phyloP scores from a whole-genome alignment of 2,329 filamentous ascomycete species.

The Calonectria naviculata region DNA sequence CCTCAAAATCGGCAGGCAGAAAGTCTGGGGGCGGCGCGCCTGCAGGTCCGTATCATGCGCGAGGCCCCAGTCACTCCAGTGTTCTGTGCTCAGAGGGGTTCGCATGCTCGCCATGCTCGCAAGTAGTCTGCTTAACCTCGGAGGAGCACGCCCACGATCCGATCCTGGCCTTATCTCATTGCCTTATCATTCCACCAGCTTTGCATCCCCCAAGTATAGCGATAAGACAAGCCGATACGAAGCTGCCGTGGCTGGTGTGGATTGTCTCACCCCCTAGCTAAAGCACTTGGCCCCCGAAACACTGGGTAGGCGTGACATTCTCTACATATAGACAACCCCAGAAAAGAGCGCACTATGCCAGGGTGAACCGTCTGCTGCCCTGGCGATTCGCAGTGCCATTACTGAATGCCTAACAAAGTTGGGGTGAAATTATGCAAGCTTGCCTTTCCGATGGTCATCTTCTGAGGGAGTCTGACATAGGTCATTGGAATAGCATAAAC shows the following conservation, averaged over 20 bases:
- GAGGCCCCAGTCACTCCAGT: neutral
- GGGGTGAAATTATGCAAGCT: neutral
- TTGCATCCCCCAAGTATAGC: neutral
- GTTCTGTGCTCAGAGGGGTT: neutral
- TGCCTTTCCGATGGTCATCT: neutral
- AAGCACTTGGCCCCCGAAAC: too few relatives aligned
- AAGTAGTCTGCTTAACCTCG: neutral
- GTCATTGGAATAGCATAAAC: too few relatives aligned
- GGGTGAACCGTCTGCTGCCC: too few relatives aligned
- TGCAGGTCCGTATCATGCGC: neutral
- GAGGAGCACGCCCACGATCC: neutral
- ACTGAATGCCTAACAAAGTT: neutral
- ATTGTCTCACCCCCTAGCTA: neutral
- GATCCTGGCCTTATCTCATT: neutral
- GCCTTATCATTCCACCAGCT: neutral
- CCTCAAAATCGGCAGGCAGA: conserved; percentile 22
- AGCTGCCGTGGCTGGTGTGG: neutral
- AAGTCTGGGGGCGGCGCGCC: conserved; percentile 23
- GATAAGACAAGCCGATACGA: neutral
- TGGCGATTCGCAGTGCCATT: too few relatives aligned
- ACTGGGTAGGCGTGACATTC: neutral
- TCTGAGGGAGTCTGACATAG: too few relatives aligned
- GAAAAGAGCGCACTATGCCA: neutral
- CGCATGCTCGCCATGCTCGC: neutral
- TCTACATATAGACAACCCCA: too few relatives aligned